Conservation (phyloP, 257 asterid species). For the Prunella vulgaris region DNA sequence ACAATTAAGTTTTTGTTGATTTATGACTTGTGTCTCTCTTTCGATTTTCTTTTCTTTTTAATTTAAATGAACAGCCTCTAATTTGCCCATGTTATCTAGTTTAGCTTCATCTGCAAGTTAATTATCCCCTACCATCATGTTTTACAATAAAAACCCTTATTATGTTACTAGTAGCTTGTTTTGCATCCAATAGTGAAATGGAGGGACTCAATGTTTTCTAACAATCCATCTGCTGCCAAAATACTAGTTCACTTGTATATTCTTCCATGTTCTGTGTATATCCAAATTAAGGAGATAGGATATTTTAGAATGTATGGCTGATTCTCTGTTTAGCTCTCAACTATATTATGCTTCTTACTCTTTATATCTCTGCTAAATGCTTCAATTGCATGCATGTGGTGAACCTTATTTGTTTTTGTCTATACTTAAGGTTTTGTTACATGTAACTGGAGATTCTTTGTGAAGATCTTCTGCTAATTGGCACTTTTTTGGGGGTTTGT, state of each 20-base stretch:
- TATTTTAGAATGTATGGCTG: neutral
- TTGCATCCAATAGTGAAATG: neutral
- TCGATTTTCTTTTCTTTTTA: neutral
- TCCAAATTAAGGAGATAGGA: neutral
- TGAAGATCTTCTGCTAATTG: neutral
- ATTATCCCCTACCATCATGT: neutral
- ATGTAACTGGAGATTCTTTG: neutral
- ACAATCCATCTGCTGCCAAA: neutral
- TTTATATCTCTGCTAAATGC: slow-evolving; percentile 4
- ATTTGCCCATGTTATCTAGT: neutral
- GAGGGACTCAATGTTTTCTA: slow-evolving; percentile 5
- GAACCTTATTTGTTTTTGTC: neutral
- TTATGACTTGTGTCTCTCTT: neutral
- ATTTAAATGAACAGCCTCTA: neutral
- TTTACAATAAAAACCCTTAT: neutral
- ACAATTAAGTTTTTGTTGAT: neutral
- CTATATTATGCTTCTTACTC: neutral
- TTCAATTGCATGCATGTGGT: neutral
- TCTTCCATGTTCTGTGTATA: neutral
- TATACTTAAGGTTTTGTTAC: neutral
- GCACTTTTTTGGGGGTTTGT: slow-evolving; percentile 22
- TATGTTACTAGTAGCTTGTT: neutral
- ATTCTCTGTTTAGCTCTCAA: neutral
- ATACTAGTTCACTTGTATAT: neutral
- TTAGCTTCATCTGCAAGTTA: neutral